Evolutionary conservation across 1,139 yeast genomes (phyloP), one percentile per base, ranked within the genome.

Genomic region (Blastobotrys indianensis): DNA sequence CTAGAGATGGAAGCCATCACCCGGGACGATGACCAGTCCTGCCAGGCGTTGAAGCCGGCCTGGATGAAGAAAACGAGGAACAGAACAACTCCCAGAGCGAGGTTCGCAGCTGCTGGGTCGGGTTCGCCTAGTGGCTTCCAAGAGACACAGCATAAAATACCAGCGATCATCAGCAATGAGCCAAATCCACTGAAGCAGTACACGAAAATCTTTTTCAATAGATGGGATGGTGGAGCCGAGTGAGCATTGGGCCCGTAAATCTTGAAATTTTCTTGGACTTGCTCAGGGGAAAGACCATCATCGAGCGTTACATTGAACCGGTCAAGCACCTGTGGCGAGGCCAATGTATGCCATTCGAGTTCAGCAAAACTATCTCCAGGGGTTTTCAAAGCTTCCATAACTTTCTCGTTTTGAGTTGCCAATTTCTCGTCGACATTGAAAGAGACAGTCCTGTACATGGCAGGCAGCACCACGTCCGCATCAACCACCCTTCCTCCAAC

Each of bases 171-270:
- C 39, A 75, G 62, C 40, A 75, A 59, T 1, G 65, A 54, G 32
- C 80, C 77, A 55, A 75, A 75, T 1, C 80, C 79, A 45, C 78
- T 77, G 60, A 75, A 75, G 45, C 71, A 61, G 56, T 75, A 72
- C n/a, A 28, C 32, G 10, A 41, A 6, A 3, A 41, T 15, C 30
- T 41, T 41, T 33, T 35, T 23, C 34, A 41, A 7, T 7, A 20
- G 7, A 7, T 20, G 25, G 25, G 25, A 20, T 7, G 25, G 25
- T 7, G 25, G 25, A 7, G 25, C 6, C 4, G 25, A 20, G 25
- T 20, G 25, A 7, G 25, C 25, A 20, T 20, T 20, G 25, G 25
- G 25, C 6, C 25, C 25, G 25, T 20, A 20, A 7, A 20, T 4
- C 25, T 20, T 20, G 25, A 20, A 7, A 20, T 20, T 20, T 7